Percentiles rank a stretch among this genome's conserved stretches.
Evolutionary conservation across 2,329 filamentous ascomycete genomes (phyloP).

Genomic region (Westerdykella ornata): DNA sequence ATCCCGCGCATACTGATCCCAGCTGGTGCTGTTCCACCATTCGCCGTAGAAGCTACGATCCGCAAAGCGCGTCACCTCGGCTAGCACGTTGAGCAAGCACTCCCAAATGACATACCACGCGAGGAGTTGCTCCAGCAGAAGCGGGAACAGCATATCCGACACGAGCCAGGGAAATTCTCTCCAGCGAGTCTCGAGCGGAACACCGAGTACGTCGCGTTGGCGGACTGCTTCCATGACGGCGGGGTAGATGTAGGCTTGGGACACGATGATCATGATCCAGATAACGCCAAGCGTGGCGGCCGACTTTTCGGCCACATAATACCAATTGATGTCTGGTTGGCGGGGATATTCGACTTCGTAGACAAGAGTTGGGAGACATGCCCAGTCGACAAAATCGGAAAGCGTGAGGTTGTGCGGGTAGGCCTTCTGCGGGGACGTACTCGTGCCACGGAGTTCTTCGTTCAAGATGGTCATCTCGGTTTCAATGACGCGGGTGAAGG

Average conservation of each 20-base stretch:
- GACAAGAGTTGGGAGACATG: constrained; percentile 66
- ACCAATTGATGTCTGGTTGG: constrained; percentile 63
- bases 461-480: constrained; percentile 59
- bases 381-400: constrained; percentile 63
- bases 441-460: constrained; percentile 60
- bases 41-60: constrained; percentile 61
- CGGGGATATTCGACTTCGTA: constrained; percentile 75
- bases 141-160: constrained; percentile 68
- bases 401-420: constrained; percentile 67
- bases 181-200: constrained; percentile 56
- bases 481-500: constrained; percentile 60
- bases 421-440: constrained; percentile 43
- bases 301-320: constrained; percentile 66
- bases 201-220: constrained; percentile 57
- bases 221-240: constrained; percentile 60
- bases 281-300: constrained; percentile 65
- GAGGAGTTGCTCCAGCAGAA: constrained; percentile 71
- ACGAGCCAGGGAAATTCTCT: constrained; percentile 66
- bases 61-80: constrained; percentile 69
- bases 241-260: constrained; percentile 70
- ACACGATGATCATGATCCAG: constrained; percentile 72
- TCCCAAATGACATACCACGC: constrained; percentile 78
- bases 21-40: constrained; percentile 52
- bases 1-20: constrained; percentile 72
- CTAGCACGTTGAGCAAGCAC: constrained; percentile 61